These are phyloP conservation scores for Penicillium sp. DNA, from an alignment of 2,329 filamentous ascomycete genomes.

Conservation along the genomic window DNA sequence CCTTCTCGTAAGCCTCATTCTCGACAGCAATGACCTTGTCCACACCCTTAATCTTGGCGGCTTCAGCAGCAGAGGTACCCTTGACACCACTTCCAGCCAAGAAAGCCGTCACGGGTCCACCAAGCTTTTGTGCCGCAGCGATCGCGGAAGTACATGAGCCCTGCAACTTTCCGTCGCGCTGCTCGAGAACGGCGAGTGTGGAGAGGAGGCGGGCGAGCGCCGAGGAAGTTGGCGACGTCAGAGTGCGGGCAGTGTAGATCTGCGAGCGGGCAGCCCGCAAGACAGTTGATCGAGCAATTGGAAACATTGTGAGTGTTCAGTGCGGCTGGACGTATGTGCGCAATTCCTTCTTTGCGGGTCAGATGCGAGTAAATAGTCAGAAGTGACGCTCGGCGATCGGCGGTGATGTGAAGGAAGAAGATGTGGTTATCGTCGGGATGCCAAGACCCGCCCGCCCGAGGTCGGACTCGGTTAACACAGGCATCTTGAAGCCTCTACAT, in stretches of 20 bases:
- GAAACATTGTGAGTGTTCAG: slow-evolving; percentile 23
- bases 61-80: slow-evolving; percentile 65
- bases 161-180: slow-evolving; percentile 82
- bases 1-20: slow-evolving; percentile 87
- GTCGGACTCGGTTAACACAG: slow-evolving; percentile 33
- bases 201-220: slow-evolving; percentile 67
- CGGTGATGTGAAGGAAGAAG: slow-evolving; percentile 18
- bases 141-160: slow-evolving; percentile 75
- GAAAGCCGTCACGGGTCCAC: slow-evolving; percentile 79
- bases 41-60: slow-evolving; percentile 80
- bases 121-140: slow-evolving; percentile 78
- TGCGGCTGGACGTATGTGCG: slow-evolving; percentile 1
- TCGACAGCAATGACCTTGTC: slow-evolving; percentile 89
- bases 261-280: slow-evolving; percentile 43
- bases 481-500: slow-evolving; percentile 13
- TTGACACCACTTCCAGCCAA: slow-evolving; percentile 76
- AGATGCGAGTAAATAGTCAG: slow-evolving; percentile 11
- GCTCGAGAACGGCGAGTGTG: slow-evolving; percentile 85
- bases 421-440: slow-evolving; percentile 32
- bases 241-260: slow-evolving; percentile 36
- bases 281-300: slow-evolving; percentile 35
- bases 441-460: slow-evolving; percentile 31
- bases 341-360: slow-evolving; percentile 9
- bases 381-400: slow-evolving; percentile 19
- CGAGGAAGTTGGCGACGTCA: slow-evolving; percentile 46